Evolutionary conservation across 441 rosid genomes (phyloP).

Genomic region (Cnidoscolus chayamansa): DNA sequence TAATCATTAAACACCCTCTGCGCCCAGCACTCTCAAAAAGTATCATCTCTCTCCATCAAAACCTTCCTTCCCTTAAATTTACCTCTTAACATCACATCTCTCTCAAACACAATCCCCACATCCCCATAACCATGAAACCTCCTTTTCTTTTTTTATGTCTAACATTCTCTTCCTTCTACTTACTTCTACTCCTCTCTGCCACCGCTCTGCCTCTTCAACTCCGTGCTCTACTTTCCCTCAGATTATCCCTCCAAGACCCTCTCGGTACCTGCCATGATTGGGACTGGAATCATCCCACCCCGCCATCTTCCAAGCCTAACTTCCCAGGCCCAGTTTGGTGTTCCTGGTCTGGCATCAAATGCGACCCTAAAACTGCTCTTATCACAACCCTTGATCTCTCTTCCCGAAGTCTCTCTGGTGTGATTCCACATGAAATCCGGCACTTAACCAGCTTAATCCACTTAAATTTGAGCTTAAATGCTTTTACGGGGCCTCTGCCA

Average conservation of each 20-base stretch:
- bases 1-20: constrained; percentile 58
- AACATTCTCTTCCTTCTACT: constrained; percentile 30
- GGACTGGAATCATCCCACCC: constrained; percentile 31
- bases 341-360: constrained; percentile 77
- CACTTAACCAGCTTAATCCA: constrained; percentile 48
- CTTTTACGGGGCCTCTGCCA: constrained; percentile 59
- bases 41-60: constrained; percentile 39
- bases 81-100: constrained; percentile 27
- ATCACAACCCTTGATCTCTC: constrained; percentile 76
- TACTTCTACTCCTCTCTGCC: constrained; percentile 26
- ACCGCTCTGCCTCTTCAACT: constrained; percentile 52
- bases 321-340: constrained; percentile 56
- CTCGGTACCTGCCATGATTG: constrained; percentile 57
- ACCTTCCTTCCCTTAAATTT: constrained; percentile 51
- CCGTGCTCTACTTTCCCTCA: constrained; percentile 63
- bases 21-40: constrained; percentile 52
- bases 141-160: constrained; percentile 28
- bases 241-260: constrained; percentile 60
- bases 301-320: constrained; percentile 30
- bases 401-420: constrained; percentile 63
- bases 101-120: constrained; percentile 26
- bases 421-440: constrained; percentile 56
- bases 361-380: constrained; percentile 47
- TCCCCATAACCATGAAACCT: constrained; percentile 49
- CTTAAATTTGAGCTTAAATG: constrained; percentile 70